Evolutionary conservation across 768 basidiomycete species (phyloP), one percentile per base, ranked within the genome.

Genomic region (Boletus coccyginus): DNA sequence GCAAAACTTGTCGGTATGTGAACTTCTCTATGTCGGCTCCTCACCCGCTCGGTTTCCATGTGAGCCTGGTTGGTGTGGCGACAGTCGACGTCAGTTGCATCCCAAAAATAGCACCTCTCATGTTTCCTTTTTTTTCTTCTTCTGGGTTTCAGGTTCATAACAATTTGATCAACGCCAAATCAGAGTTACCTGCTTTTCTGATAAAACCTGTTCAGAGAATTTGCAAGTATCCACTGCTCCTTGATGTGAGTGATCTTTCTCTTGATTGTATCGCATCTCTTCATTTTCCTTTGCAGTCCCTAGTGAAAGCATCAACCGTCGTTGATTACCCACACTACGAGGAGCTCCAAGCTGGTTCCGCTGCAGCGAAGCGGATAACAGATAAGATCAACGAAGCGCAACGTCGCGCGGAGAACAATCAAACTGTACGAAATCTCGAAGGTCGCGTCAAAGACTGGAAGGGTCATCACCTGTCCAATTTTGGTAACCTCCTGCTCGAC

Each of bases 131-230:
- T 35, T 42, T 36, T 53, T n/a, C n/a, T 21, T 21, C 21, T 2
- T 39, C 13, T 36, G 52, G 31, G 16, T 56, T 43, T 11, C 67
- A 93, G 91, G 81, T 84, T 58, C 78, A 90, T 67, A 89, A 90
- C 75, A 81, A 87, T 73, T 77, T 92, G 77, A 90, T 95, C 74
- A 91, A 93, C 64, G 87, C 88, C 66, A 90, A 90, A 70, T 88
- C 90, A 68, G 97, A 99, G 67, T 80, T 99, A 33, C 91, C 92
- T 56, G 94, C 93, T 10, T 96, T 98, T 75, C 84, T 98, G 57
- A 98, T 98, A 81, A 98, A 98, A 77, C 97, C 97, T 8, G 90
- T 99, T 47, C 97, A 99, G 72, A 86, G 97, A 59, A 89, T 98
- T 63, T 97, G 96, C 83, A 98, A 98, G 79, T 98, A 98, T 72